Evolutionary conservation across 2,329 filamentous ascomycete genomes (phyloP).

Genomic region (Kalaharituber pfeilii): DNA sequence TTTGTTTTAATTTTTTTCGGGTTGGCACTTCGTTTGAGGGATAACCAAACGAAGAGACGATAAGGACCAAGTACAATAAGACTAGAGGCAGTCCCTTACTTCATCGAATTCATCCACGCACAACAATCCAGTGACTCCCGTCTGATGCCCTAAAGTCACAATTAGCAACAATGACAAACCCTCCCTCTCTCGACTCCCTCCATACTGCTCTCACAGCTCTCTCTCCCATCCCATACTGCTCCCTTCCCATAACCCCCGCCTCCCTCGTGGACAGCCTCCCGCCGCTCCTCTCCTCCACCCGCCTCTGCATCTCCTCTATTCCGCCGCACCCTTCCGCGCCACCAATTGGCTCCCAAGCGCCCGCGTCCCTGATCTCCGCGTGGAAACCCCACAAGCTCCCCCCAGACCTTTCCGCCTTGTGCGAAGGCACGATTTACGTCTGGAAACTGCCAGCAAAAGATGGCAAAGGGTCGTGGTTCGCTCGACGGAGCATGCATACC

Average conservation of each 20-base stretch:
- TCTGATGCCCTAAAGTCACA: no score
- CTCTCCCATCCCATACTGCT: slow-evolving; percentile 38
- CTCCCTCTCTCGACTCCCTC: slow-evolving; percentile 36
- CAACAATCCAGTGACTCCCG: no score
- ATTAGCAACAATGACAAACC: no score
- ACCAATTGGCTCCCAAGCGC: slow-evolving; percentile 32
- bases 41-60: no score
- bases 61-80: no score
- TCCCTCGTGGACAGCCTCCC: slow-evolving; percentile 35
- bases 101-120: no score
- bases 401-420: slow-evolving; percentile 49
- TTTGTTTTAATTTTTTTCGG: no score
- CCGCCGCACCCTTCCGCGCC: slow-evolving; percentile 30
- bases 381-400: slow-evolving; percentile 66
- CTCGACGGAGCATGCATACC: slow-evolving; percentile 63
- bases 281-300: slow-evolving; percentile 58
- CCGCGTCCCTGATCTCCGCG: slow-evolving; percentile 44
- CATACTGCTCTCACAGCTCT: slow-evolving; percentile 43
- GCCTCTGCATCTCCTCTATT: slow-evolving; percentile 39
- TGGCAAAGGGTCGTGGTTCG: slow-evolving; percentile 78
- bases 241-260: slow-evolving; percentile 31
- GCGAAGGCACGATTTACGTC: slow-evolving; percentile 54
- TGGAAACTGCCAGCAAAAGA: slow-evolving; percentile 69
- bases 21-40: no score
- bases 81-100: no score